A percentile compares a stretch with the other conserved stretches of the same genome.
phyloP scores from a whole-genome alignment of 23 red algal genomes.

The Cyanidiococcus yangmingshanensis region DNA sequence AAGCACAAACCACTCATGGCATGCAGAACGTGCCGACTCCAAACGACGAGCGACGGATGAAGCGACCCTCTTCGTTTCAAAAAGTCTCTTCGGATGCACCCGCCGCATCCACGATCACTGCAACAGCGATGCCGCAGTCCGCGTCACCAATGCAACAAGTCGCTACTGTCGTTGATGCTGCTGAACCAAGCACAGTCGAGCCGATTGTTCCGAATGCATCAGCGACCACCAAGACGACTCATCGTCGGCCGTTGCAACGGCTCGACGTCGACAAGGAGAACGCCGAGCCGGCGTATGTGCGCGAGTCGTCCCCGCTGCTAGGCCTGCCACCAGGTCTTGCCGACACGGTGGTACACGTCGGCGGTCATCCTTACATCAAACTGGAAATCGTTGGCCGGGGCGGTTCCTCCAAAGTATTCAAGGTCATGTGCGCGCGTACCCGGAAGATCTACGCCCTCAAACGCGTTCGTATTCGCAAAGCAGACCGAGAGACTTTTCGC shows the following conservation, averaged over 20 bases:
- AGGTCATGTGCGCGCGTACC: slow-evolving; percentile 54
- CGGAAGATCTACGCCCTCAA: slow-evolving; percentile 72
- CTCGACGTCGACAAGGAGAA: background rate
- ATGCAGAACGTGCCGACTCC: too few species aligned
- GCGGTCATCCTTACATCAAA: slow-evolving; percentile 44
- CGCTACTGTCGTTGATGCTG: too few species aligned
- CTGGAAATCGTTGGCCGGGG: slow-evolving; percentile 73
- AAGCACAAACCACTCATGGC: too few species aligned
- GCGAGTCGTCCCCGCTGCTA: background rate
- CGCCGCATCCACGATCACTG: too few species aligned
- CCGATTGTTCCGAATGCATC: too few species aligned
- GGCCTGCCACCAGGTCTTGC: background rate
- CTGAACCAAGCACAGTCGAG: too few species aligned
- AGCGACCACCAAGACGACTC: too few species aligned
- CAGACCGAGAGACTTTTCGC: slow-evolving; percentile 28
- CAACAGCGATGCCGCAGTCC: too few species aligned
- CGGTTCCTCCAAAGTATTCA: slow-evolving; percentile 89
- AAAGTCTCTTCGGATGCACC: too few species aligned
- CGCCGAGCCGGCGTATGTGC: background rate
- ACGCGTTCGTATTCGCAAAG: slow-evolving; percentile 48
- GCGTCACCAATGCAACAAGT: too few species aligned
- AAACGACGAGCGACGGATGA: too few species aligned
- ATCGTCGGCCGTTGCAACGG: background rate
- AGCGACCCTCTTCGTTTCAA: too few species aligned
- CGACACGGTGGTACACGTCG: slow-evolving; percentile 37